phyloP scores from a whole-genome alignment of 305 asterid genomes.

The Solanum chacoense region DNA sequence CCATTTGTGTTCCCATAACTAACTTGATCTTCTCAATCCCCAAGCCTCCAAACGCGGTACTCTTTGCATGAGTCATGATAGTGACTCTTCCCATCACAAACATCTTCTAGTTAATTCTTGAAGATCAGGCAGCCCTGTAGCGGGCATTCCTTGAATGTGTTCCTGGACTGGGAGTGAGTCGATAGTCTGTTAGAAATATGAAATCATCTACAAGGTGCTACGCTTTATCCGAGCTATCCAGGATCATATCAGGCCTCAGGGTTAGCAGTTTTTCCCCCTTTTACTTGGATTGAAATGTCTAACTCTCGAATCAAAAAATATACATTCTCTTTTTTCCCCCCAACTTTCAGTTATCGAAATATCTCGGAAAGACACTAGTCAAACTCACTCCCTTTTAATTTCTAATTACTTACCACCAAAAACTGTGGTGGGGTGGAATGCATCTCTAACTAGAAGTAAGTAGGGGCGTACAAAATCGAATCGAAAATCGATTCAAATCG shows the following conservation, averaged over 20 bases:
- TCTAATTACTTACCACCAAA: neutral
- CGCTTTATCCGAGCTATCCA: neutral
- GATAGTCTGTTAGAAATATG: neutral
- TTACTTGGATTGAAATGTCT: neutral
- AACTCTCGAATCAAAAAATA: neutral
- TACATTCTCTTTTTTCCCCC: neutral
- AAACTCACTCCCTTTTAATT: neutral
- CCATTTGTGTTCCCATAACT: neutral
- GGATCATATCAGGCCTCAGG: neutral
- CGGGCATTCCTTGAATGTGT: neutral
- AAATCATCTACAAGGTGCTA: neutral
- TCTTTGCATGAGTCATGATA: neutral
- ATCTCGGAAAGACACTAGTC: neutral
- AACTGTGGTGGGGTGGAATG: neutral
- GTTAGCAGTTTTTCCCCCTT: neutral
- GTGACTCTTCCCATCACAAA: neutral
- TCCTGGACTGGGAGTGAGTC: neutral
- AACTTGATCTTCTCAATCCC: neutral
- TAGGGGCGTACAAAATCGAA: too few relatives aligned
- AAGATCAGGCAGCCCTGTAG: neutral
- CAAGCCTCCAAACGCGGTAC: neutral
- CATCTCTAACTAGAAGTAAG: too few relatives aligned
- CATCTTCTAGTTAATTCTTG: neutral
- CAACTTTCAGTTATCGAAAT: neutral
- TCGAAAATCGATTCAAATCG: too few relatives aligned